These are phyloP conservation scores for Chrysosporium keratinophilum DNA, from an alignment of 2,329 filamentous ascomycete species.

Conservation along the genomic window DNA sequence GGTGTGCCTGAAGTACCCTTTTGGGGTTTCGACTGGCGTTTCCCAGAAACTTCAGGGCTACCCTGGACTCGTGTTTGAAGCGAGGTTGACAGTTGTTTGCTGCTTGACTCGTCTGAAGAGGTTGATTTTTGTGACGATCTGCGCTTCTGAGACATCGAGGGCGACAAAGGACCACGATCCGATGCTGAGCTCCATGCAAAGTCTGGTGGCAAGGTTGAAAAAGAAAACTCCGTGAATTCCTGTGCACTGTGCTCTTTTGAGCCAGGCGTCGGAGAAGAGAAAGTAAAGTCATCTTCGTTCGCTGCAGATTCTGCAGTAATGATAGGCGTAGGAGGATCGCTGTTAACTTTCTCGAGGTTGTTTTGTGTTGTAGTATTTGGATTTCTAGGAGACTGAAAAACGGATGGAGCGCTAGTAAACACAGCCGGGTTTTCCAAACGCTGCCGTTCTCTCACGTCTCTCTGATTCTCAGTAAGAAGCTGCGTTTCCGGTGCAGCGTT, in stretches of 20 bases:
- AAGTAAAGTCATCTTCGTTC: constrained; percentile 39
- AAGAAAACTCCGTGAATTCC: constrained; percentile 8
- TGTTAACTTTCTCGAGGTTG: constrained; percentile 20
- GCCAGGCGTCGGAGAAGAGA: constrained; percentile 44
- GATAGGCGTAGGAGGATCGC: constrained; percentile 35
- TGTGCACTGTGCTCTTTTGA: constrained; percentile 21
- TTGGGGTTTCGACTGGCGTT: background rate
- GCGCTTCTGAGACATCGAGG: background rate
- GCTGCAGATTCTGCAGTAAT: constrained; percentile 29
- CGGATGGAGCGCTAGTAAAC: constrained; percentile 51
- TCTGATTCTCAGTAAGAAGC: constrained; percentile 66
- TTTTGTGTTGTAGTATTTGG: constrained; percentile 24
- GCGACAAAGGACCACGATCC: background rate
- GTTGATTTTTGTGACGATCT: background rate
- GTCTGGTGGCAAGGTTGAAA: constrained; percentile 11
- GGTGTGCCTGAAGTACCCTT: no score
- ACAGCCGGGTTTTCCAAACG: constrained; percentile 51
- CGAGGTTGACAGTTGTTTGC: background rate
- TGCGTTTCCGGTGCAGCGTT: constrained; percentile 52
- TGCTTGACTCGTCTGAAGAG: background rate
- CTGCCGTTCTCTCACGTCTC: constrained; percentile 65
- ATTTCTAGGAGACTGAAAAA: constrained; percentile 19
- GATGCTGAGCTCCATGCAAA: constrained; percentile 13
- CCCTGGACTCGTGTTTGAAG: background rate
- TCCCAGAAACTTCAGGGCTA: background rate